These are phyloP conservation scores for Fusarium sp. DNA, from an alignment of 2,329 filamentous ascomycete genomes.

Conservation along the genomic window DNA sequence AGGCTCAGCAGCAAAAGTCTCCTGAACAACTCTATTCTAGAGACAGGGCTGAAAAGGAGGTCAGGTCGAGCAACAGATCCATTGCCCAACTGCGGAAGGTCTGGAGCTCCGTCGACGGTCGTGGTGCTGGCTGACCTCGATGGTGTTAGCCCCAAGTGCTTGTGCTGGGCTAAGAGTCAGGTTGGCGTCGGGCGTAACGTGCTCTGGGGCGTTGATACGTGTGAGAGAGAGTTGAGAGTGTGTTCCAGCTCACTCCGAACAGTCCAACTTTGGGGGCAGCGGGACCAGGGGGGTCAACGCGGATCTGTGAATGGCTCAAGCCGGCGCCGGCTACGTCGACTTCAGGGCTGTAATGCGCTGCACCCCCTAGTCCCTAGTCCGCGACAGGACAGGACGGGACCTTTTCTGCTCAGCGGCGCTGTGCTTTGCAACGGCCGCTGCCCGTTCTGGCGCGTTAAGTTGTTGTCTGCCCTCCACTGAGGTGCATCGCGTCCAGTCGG, in stretches of 20 bases:
- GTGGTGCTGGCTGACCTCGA: constrained; percentile 20
- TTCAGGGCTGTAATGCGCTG: constrained; percentile 34
- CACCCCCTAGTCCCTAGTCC: constrained; percentile 28
- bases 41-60: constrained; percentile 40
- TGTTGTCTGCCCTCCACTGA: constrained; percentile 23
- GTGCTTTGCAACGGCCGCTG: constrained; percentile 37
- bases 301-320: constrained; percentile 26
- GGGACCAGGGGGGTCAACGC: constrained; percentile 26
- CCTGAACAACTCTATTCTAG: constrained; percentile 2
- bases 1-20: background rate
- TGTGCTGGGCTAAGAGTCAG: constrained; percentile 22
- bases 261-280: constrained; percentile 28
- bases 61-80: constrained; percentile 14
- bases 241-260: constrained; percentile 12
- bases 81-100: constrained; percentile 5
- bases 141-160: constrained; percentile 15
- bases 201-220: constrained; percentile 34
- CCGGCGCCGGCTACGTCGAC: constrained; percentile 28
- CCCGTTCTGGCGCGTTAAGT: constrained; percentile 38
- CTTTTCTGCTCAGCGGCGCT: constrained; percentile 23
- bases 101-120: background rate
- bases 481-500: constrained; percentile 33
- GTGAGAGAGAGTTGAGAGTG: constrained; percentile 13
- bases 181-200: constrained; percentile 26
- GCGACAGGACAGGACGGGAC: background rate